These are phyloP conservation scores for Chalara sp. DNA, from an alignment of 2,329 filamentous ascomycete species.

Conservation along the genomic window DNA sequence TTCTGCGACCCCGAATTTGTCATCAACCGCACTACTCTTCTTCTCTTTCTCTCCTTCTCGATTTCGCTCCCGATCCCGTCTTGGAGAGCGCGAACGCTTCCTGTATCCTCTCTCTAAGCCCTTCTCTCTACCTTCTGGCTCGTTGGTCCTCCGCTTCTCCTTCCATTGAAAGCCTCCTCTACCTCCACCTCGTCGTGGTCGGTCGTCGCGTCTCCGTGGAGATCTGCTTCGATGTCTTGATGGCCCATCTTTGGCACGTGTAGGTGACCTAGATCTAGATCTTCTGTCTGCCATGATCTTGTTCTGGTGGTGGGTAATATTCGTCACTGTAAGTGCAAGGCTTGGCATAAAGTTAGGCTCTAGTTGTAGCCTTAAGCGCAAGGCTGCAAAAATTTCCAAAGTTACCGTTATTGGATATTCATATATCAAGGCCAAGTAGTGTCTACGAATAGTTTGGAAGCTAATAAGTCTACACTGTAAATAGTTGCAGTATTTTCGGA, in stretches of 20 bases:
- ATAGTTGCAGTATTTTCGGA: too few species aligned
- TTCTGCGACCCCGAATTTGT: slow-evolving; percentile 22
- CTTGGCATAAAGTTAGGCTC: too few species aligned
- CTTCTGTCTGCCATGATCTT: slow-evolving; percentile 14
- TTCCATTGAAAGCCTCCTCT: slow-evolving; percentile 54
- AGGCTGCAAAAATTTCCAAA: too few species aligned
- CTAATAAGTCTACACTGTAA: too few species aligned
- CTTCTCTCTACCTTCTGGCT: slow-evolving; percentile 37
- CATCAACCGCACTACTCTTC: slow-evolving; percentile 11
- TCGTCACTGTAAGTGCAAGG: too few species aligned
- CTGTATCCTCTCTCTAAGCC: slow-evolving; percentile 47
- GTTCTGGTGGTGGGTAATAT: too few species aligned
- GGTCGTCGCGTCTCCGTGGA: slow-evolving; percentile 33
- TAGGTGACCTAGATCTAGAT: slow-evolving; percentile 21
- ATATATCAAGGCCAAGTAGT: too few species aligned
- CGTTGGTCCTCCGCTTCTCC: slow-evolving; percentile 40
- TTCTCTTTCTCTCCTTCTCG: slow-evolving; percentile 14
- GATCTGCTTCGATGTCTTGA: slow-evolving; percentile 36
- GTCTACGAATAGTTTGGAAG: too few species aligned
- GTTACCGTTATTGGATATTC: too few species aligned
- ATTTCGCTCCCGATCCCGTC: slow-evolving; percentile 23
- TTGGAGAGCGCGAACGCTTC: slow-evolving; percentile 32
- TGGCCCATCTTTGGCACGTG: slow-evolving; percentile 11
- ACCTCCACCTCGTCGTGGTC: slow-evolving; percentile 20
- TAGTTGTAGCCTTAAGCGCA: too few species aligned